Conservation (phyloP, 2,329 filamentous ascomycete genomes). For the Aureobasidium subglaciale region DNA sequence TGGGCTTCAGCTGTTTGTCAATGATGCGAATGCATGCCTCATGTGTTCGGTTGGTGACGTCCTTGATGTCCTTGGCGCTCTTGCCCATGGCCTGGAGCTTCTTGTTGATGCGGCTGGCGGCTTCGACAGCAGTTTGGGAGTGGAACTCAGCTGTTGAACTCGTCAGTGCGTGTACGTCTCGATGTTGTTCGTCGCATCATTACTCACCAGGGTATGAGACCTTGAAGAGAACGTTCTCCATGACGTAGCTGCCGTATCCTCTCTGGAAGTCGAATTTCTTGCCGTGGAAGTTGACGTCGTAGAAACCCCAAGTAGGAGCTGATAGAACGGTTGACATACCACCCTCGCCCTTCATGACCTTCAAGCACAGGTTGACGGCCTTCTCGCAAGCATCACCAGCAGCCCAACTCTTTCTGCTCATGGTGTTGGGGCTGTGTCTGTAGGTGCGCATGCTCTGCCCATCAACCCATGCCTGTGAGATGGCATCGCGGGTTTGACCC, state of each 20-base stretch:
- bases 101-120: conserved; percentile 78
- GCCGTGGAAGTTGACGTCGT: conserved; percentile 95
- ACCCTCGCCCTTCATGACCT: conserved; percentile 91
- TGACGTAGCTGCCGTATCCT: conserved; percentile 94
- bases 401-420: conserved; percentile 99
- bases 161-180: conserved; percentile 18
- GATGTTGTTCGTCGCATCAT: not conserved
- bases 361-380: conserved; percentile 94
- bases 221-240: conserved; percentile 99
- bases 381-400: conserved; percentile 96
- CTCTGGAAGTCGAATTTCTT: conserved; percentile 95
- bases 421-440: conserved; percentile 96
- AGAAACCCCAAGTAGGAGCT: conserved; percentile 94
- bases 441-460: conserved; percentile 95
- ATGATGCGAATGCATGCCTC: conserved; percentile 99
- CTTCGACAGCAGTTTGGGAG: conserved; percentile 96
- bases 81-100: conserved; percentile 80
- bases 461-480: conserved; percentile 96
- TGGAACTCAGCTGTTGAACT: conserved; percentile 70
- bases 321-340: conserved; percentile 89
- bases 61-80: conserved; percentile 87
- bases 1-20: conserved; percentile 99
- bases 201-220: conserved; percentile 85
- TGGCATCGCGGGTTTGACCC: conserved; percentile 86
- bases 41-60: conserved; percentile 89